Percentiles rank a stretch among this genome's conserved stretches.
phyloP scores from a whole-genome alignment of 2,329 filamentous ascomycete genomes.

The Aspergillus bombycis region DNA sequence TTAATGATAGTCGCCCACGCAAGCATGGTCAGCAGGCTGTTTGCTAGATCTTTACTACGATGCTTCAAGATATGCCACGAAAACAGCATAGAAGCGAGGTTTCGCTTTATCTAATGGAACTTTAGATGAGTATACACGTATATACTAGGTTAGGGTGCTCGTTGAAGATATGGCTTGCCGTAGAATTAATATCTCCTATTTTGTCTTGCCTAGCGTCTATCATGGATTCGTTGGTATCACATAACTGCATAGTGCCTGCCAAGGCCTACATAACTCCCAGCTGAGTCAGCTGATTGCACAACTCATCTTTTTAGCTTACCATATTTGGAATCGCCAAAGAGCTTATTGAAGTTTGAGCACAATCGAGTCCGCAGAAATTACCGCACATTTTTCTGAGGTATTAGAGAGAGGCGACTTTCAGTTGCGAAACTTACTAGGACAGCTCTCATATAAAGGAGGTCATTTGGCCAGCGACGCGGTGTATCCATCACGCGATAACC shows the following conservation, averaged over 20 bases:
- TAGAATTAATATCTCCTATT: background rate
- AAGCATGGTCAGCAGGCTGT: constrained; percentile 94
- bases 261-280: background rate
- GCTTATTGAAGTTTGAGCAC: constrained; percentile 14
- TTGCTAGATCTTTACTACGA: constrained; percentile 97
- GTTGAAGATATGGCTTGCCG: background rate
- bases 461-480: background rate
- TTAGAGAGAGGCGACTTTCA: background rate
- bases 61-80: constrained; percentile 56
- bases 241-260: background rate
- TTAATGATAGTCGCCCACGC: constrained; percentile 74
- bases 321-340: constrained; percentile 18
- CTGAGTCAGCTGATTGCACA: constrained; percentile 23
- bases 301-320: constrained; percentile 12
- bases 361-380: constrained; percentile 7
- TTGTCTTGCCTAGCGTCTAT: background rate
- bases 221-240: background rate
- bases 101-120: background rate
- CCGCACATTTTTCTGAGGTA: constrained; percentile 1
- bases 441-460: background rate
- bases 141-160: background rate
- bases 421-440: background rate
- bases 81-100: background rate
- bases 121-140: constrained; percentile 1
- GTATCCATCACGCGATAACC: constrained; percentile 6